Evolutionary conservation across 352 stramenopile species (phyloP), one percentile per base, ranked within the genome.

Genomic region (Phytophthora meadii): DNA sequence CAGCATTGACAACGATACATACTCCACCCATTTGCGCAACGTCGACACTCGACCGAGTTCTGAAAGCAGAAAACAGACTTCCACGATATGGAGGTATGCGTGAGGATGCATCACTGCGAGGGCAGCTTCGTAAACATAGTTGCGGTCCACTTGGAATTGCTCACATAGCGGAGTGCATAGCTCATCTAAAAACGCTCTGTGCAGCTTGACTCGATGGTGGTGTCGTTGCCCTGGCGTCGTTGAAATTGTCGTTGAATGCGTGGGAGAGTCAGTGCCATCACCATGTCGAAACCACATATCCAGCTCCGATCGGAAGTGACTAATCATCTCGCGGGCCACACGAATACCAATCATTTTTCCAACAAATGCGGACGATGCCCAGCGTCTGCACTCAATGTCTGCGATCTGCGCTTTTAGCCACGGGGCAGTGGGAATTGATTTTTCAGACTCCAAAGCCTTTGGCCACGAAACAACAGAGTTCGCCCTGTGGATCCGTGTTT

Each of bases 311-410:
- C 87, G 81, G 56, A 93, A 94, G 51, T 93, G 80, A 19, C 74
- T 90, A 42, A 95, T 95, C 85, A 95, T 93, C 58, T 94, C 84
- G 4, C 86, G 79, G 17, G 87, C 85, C 2, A 95, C 85, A 24
- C 84, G 84, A 50, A 94, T 89, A 6, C 87, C 87, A 61, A 95
- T 89, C 82, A 94, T 91, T 47, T 94, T 95, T 4, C 84, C 87
- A 19, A 95, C 87, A 76, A 95, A 94, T 4, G 85, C 85, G 22
- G 84, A 95, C 27, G 87, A 95, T 39, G 87, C 83, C 85, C 84
- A 93, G 8, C 84, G 70, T n/a, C 87, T 69, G 65, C 87, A 95
- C 61, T 95, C 87, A 41, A 95, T 84, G 54, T 95, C 87, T 6
- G 85, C 86, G 46, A 95, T 89, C 57, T 95, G 85, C n/a, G 85